phyloP scores from a whole-genome alignment of 352 stramenopile species.

The Phytophthora tentaculata region DNA sequence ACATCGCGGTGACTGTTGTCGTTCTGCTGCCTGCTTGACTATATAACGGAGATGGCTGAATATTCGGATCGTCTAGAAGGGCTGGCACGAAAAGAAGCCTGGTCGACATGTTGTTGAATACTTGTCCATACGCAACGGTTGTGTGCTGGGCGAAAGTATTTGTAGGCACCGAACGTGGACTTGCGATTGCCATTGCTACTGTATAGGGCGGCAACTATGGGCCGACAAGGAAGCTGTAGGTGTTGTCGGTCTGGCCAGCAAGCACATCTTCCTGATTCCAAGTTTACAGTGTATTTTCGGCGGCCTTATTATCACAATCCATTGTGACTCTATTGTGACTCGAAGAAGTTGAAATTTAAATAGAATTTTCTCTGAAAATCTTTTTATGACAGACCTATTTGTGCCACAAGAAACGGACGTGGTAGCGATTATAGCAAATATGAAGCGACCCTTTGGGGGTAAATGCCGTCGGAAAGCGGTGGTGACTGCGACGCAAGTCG shows the following conservation, averaged over 20 bases:
- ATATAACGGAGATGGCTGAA: constrained; percentile 1
- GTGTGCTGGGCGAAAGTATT: constrained; percentile 5
- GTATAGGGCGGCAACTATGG: constrained; percentile 11
- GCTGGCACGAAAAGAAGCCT: constrained; percentile 1
- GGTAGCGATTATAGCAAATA: no score
- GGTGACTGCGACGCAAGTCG: no score
- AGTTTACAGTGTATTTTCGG: constrained; percentile 8
- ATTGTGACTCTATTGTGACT: no score
- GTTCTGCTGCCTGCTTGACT: constrained; percentile 4
- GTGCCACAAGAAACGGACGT: no score
- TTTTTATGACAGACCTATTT: no score
- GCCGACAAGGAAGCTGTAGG: constrained; percentile 16
- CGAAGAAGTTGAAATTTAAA: no score
- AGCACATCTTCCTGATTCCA: neutral
- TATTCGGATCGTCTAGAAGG: constrained; percentile 2
- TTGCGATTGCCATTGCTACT: neutral
- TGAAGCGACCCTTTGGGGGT: no score
- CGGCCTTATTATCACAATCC: no score
- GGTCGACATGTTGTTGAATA: neutral
- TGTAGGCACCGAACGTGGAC: neutral
- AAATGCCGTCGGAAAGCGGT: no score
- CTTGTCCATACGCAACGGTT: neutral
- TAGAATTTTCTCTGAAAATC: no score
- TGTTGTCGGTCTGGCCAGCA: constrained; percentile 13
- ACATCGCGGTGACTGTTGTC: neutral